A percentile compares a stretch with the other conserved stretches of the same genome.
Conservation (phyloP, 345 rosid genomes). For the Pistacia atlantica region DNA sequence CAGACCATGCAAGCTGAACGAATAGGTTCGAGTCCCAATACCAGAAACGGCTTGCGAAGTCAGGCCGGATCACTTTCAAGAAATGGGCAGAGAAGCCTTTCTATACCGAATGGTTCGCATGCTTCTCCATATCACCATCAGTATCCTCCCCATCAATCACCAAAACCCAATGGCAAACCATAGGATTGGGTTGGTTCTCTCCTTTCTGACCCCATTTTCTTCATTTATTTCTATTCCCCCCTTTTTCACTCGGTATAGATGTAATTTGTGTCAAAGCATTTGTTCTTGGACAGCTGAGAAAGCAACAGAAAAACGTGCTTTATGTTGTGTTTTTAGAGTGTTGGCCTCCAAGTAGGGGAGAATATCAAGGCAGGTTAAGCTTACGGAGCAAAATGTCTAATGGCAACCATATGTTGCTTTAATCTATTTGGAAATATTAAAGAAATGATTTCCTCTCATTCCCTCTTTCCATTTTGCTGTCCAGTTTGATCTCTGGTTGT, state of each 20-base stretch:
- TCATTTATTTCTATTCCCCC: conserved; percentile 17
- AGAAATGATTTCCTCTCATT: conserved; percentile 10
- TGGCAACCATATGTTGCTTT: conserved; percentile 21
- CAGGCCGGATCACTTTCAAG: conserved; percentile 45
- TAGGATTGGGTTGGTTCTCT: conserved; percentile 29
- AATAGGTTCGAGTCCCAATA: conserved; percentile 34
- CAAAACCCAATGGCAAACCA: conserved; percentile 61
- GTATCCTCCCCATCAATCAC: conserved; percentile 62
- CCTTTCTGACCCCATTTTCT: conserved; percentile 15
- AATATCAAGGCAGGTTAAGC: conserved; percentile 22
- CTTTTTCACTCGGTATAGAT: conserved; percentile 30
- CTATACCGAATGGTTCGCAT: conserved; percentile 71
- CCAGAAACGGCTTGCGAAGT: conserved; percentile 45
- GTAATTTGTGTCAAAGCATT: conserved; percentile 38
- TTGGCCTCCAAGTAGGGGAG: conserved; percentile 16
- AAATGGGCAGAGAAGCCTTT: conserved; percentile 74
- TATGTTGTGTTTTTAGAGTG: conserved; percentile 33
- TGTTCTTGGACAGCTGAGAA: conserved; percentile 36
- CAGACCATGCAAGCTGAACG: conserved; percentile 72
- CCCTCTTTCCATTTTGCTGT: not conserved
- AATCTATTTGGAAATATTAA: conserved; percentile 33
- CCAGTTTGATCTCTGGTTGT: too few species aligned
- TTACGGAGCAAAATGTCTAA: conserved; percentile 23
- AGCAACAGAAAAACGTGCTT: conserved; percentile 34
- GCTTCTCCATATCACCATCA: conserved; percentile 72